Evolutionary conservation across 208 protist genomes (phyloP).

Genomic region (Leishmania turanica): DNA sequence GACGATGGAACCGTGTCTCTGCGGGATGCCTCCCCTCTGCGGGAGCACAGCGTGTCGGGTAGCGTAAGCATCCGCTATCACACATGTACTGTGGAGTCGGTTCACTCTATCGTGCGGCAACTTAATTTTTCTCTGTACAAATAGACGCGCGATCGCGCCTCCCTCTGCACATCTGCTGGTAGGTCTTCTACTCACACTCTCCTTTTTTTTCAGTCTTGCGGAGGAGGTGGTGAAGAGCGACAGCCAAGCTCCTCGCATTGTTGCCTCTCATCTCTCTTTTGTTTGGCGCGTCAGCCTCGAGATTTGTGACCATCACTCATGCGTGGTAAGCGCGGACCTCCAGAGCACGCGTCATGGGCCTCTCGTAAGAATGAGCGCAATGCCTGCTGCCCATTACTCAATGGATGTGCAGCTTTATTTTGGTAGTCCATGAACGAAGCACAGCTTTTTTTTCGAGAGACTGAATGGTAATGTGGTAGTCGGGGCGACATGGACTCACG

Average conservation of each 20-base stretch:
- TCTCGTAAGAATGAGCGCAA: neutral
- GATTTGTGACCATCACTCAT: neutral
- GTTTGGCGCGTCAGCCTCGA: neutral
- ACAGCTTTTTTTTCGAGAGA: constrained; percentile 2
- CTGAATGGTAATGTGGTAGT: neutral
- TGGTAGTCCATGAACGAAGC: neutral
- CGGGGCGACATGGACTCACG: no score
- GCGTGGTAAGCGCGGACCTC: neutral
- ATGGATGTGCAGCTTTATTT: constrained; percentile 5
- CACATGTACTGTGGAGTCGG: constrained; percentile 18
- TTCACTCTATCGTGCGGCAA: constrained; percentile 22
- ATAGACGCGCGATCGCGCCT: constrained; percentile 7
- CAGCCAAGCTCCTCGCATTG: neutral
- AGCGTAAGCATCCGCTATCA: constrained; percentile 20
- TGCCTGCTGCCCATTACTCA: neutral
- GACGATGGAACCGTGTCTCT: constrained; percentile 10
- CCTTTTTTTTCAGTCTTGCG: neutral
- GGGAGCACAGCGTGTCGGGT: constrained; percentile 24
- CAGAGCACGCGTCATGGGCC: neutral
- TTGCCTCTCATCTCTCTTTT: neutral
- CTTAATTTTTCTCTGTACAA: constrained; percentile 33
- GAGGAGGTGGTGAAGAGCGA: neutral
- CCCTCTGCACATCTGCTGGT: neutral
- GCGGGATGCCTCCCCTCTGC: constrained; percentile 33
- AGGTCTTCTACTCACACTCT: neutral